A percentile compares a stretch with the other conserved stretches of the same genome.
Conservation (phyloP, 441 rosid species). For the Pelargonium australe region DNA sequence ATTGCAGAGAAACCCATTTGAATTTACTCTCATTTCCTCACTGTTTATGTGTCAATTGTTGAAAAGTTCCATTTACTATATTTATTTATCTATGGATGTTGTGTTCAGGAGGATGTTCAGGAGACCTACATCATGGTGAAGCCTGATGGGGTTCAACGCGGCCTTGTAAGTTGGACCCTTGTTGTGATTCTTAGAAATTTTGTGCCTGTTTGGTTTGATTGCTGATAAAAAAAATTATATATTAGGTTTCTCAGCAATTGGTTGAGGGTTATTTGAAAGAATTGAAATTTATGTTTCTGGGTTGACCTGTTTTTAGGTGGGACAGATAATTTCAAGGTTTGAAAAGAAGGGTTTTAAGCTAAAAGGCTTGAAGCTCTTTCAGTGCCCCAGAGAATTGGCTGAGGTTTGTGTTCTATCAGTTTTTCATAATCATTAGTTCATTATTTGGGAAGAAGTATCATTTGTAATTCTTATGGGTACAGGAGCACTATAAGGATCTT, state of each 20-base stretch:
- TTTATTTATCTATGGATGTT: not conserved
- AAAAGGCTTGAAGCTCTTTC: constrained; percentile 75
- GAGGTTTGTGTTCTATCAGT: constrained; percentile 46
- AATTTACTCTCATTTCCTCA: not conserved
- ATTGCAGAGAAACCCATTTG: not conserved
- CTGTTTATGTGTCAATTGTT: not conserved
- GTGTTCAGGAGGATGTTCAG: constrained; percentile 59
- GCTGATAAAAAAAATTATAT: not conserved
- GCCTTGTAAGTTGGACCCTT: constrained; percentile 56
- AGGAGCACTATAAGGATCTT: constrained; percentile 95
- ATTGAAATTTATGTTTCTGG: not conserved
- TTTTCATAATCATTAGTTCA: constrained; percentile 8
- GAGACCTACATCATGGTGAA: constrained; percentile 87
- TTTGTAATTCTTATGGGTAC: not conserved
- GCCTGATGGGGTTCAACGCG: constrained; percentile 90
- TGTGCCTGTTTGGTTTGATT: not conserved
- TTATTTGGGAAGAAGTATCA: not conserved
- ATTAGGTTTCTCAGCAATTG: not conserved
- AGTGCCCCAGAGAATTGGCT: constrained; percentile 76
- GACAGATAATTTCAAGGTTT: constrained; percentile 87
- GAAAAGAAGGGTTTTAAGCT: constrained; percentile 90
- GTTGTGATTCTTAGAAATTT: constrained; percentile 3
- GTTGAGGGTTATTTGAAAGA: not conserved
- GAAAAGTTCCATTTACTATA: not conserved
- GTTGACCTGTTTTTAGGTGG: constrained; percentile 47